Conservation (phyloP, 1,284 basidiomycete genomes). For the Hortiboletus rubellus region DNA sequence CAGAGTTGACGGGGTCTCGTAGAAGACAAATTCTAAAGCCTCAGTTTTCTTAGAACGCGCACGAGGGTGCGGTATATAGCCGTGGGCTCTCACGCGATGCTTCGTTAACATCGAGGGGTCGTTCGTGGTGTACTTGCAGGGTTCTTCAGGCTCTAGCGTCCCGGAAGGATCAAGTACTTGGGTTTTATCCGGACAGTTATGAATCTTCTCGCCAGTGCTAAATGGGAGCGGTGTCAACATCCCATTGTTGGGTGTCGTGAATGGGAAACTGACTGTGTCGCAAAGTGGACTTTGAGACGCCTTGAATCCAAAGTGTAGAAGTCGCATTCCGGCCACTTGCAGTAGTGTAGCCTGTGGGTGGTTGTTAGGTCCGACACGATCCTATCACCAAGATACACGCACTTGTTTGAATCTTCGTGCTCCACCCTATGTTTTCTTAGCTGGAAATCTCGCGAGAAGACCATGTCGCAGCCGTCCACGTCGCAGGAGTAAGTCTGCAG, state of each 20-base stretch:
- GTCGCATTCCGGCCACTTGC: not conserved
- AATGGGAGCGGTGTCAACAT: not conserved
- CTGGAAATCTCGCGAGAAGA: slow-evolving; percentile 6
- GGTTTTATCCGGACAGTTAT: slow-evolving; percentile 1
- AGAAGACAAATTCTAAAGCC: not conserved
- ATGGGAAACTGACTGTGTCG: slow-evolving; percentile 15
- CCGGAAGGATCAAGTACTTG: not conserved
- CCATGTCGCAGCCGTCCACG: not conserved
- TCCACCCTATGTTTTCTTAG: slow-evolving; percentile 15
- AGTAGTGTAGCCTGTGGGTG: slow-evolving; percentile 9
- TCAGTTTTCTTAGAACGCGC: too few relatives aligned
- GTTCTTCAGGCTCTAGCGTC: not conserved
- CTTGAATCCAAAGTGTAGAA: slow-evolving; percentile 14
- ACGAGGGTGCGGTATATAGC: slow-evolving; percentile 12
- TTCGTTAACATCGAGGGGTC: slow-evolving; percentile 18
- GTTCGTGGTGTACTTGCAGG: slow-evolving; percentile 15
- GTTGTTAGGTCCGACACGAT: not conserved
- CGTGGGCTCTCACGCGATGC: slow-evolving; percentile 15
- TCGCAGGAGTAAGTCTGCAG: slow-evolving; percentile 14
- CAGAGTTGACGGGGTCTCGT: not conserved
- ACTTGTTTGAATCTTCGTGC: slow-evolving; percentile 10
- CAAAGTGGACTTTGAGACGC: slow-evolving; percentile 4
- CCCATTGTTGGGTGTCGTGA: not conserved
- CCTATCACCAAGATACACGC: not conserved
- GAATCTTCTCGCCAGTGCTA: slow-evolving; percentile 18